Base-by-base conservation (phyloP, 2,329 filamentous ascomycete genomes). In the Lasiodiplodia hormozganensis region DNA sequence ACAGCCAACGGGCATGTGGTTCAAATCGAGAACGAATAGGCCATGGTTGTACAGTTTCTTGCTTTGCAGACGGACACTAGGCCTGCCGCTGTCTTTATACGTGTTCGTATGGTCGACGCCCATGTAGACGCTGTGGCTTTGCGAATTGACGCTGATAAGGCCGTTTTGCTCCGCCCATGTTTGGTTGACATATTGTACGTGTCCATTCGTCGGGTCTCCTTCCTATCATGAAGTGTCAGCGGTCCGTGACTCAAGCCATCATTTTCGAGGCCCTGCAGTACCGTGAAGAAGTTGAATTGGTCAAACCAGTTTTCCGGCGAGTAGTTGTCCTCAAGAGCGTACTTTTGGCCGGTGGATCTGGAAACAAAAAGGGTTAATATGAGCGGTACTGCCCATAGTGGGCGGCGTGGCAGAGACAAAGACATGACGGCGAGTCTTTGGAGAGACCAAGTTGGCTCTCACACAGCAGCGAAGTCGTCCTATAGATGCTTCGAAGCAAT, bases 281-380 rank as follows among this genome's bases (percentile, higher is more conserved):
- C 68, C 2, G 62, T 69, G 73, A 80, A 84, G 70, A 82, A 81
- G 52, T 80, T 76, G 72, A 85, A 85, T 40, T 72, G 73, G 70
- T 80, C 75, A 70, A 83, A 85, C 75, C 84, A 85, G 64, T 76
- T 78, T 4, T 75, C 74, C 74, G 78, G 77, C 23, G 68, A 72
- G 70, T 81, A 81, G 57, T 80, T 78, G 70, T 81, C 79, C 69
- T 79, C 68, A 31, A 81, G 69, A 70, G 74, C 75, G 77, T 81
- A 81, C 2, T 16, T 31, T 25, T 65, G 47, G 51, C 49, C 60
- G 11, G 65, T 14, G 14, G 25, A 51, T 16, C 3, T 34, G n/a
- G 51, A 25, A 12, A 57, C 11, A 16, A 68, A 47, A 8, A 38
- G 18, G 14, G 58, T 21, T 10, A 34, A 23, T 25, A 62, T 11